These are phyloP conservation scores for Gomphus bonarii DNA, from an alignment of 1,284 basidiomycete genomes.

Conservation along the genomic window DNA sequence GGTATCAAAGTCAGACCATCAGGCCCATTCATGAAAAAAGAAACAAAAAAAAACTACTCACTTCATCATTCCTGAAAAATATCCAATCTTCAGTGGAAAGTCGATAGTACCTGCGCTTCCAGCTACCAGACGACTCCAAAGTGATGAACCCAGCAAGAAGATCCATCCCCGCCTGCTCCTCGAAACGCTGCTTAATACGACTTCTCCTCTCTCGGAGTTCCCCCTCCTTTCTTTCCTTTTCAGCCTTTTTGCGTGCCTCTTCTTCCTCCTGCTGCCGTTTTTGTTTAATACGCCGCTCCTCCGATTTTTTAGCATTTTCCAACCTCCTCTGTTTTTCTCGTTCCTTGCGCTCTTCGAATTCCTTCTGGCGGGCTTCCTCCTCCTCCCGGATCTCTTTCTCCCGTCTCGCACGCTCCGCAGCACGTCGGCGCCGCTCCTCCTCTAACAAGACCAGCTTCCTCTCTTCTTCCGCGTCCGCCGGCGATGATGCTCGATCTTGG, in stretches of 20 bases:
- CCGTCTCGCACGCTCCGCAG: neutral
- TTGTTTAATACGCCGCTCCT: constrained; percentile 11
- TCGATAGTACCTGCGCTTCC: constrained; percentile 60
- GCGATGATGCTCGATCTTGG: neutral
- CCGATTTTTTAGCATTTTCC: constrained; percentile 13
- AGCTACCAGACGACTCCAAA: constrained; percentile 46
- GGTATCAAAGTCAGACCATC: neutral
- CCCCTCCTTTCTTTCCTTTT: constrained; percentile 6
- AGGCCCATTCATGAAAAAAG: constrained; percentile 1
- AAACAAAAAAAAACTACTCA: no score
- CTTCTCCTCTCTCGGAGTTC: constrained; percentile 10
- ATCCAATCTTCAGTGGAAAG: constrained; percentile 38
- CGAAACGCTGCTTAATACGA: constrained; percentile 11
- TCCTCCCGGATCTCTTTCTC: constrained; percentile 8
- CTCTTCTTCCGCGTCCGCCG: constrained; percentile 6
- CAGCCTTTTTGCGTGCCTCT: constrained; percentile 6
- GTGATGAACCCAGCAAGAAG: constrained; percentile 53
- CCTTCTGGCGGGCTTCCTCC: constrained; percentile 10
- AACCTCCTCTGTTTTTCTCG: constrained; percentile 11
- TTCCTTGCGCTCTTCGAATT: constrained; percentile 11
- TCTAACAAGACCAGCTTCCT: constrained; percentile 4
- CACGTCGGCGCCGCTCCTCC: constrained; percentile 9
- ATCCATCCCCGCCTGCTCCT: constrained; percentile 14
- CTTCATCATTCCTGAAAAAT: constrained; percentile 48
- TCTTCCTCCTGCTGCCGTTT: constrained; percentile 12